A percentile compares a stretch with the other conserved stretches of the same genome.
phyloP scores from a whole-genome alignment of 225 moss, liverwort and hornwort species.

The Polytrichum commune region DNA sequence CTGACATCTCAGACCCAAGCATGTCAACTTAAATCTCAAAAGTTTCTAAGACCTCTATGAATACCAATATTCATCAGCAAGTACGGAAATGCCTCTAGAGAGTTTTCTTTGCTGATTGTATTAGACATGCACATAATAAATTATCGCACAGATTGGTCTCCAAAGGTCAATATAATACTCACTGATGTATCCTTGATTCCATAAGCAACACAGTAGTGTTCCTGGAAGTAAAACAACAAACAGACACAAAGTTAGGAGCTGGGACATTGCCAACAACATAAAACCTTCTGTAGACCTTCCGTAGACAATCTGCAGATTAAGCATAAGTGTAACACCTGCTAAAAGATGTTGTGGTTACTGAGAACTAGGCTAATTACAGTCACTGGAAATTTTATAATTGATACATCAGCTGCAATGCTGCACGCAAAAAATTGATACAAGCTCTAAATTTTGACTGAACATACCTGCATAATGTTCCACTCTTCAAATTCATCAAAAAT shows the following conservation, averaged over 20 bases:
- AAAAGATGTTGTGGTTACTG: too few relatives aligned
- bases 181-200: constrained; percentile 75
- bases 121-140: neutral
- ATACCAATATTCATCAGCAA: neutral
- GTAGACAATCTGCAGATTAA: too few relatives aligned
- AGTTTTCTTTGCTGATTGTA: neutral
- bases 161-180: constrained; percentile 23
- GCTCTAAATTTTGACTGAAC: neutral
- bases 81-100: neutral
- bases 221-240: constrained; percentile 39
- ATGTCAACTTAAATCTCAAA: neutral
- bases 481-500: constrained; percentile 99
- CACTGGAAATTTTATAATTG: neutral
- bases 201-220: constrained; percentile 86
- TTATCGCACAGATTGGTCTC: neutral
- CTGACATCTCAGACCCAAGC: neutral
- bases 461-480: constrained; percentile 99
- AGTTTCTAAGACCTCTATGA: neutral
- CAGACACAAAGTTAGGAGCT: constrained; percentile 2
- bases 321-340: neutral
- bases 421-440: too few relatives aligned
- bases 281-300: too few relatives aligned
- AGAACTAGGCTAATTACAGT: too few relatives aligned
- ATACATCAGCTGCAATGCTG: neutral
- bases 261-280: too few relatives aligned